Conservation (phyloP, 257 asterid species). For the Verbena officinalis region DNA sequence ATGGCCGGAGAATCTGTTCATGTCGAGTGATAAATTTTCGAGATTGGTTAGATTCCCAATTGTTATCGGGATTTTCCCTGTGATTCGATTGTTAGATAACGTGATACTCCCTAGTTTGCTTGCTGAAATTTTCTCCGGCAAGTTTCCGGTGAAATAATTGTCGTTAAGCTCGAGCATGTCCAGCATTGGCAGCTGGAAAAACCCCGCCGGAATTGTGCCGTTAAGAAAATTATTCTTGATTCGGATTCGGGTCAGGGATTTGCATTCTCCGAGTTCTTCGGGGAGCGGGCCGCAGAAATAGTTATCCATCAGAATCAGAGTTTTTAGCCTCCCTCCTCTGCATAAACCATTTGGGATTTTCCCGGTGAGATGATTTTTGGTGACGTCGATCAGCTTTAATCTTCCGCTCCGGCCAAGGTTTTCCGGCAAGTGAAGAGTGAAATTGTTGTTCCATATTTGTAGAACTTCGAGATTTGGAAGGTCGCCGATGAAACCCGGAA, state of each 20-base stretch:
- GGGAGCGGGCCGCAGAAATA: conserved; percentile 64
- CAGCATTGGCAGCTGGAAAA: conserved; percentile 52
- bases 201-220: conserved; percentile 61
- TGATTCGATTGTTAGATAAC: conserved; percentile 54
- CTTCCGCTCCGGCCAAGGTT: conserved; percentile 62
- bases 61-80: conserved; percentile 50
- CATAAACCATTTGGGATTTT: conserved; percentile 62
- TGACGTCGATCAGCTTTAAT: conserved; percentile 47
- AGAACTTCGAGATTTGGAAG: conserved; percentile 67
- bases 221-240: conserved; percentile 53
- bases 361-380: conserved; percentile 69
- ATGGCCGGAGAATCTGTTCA: conserved; percentile 51
- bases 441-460: conserved; percentile 70
- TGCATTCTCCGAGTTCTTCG: conserved; percentile 58
- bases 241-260: conserved; percentile 47
- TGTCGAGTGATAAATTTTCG: conserved; percentile 45
- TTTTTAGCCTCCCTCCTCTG: conserved; percentile 48
- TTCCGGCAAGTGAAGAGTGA: conserved; percentile 68
- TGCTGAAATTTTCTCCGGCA: conserved; percentile 47
- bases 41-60: conserved; percentile 54
- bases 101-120: conserved; percentile 39
- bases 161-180: conserved; percentile 58
- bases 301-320: conserved; percentile 54
- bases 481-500: conserved; percentile 66
- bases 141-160: conserved; percentile 55